phyloP scores from a whole-genome alignment of 2,329 filamentous ascomycete genomes.

The Alternaria sp. region DNA sequence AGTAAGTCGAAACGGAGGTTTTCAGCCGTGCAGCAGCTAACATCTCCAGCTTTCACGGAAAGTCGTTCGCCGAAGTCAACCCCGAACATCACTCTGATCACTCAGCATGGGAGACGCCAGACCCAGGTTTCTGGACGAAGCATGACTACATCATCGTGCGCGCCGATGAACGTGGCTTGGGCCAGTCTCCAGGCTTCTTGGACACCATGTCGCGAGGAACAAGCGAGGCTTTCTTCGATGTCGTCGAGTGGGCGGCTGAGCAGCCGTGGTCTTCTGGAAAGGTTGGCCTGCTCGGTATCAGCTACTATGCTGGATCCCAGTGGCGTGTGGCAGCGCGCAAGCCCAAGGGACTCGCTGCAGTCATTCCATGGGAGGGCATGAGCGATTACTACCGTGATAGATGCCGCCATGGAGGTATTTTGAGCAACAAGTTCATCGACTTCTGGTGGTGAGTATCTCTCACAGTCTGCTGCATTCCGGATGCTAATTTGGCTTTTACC shows the following conservation, averaged over 20 bases:
- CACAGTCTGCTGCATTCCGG: no score
- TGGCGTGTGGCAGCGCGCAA: slow-evolving; percentile 61
- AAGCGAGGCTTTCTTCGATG: slow-evolving; percentile 59
- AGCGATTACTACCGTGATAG: slow-evolving; percentile 60
- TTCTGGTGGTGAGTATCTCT: slow-evolving; percentile 62
- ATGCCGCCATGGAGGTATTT: slow-evolving; percentile 49
- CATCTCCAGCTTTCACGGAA: slow-evolving; percentile 53
- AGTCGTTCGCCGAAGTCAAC: slow-evolving; percentile 53
- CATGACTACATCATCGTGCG: slow-evolving; percentile 48
- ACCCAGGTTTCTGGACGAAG: slow-evolving; percentile 49
- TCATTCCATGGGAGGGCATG: slow-evolving; percentile 65
- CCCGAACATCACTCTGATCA: slow-evolving; percentile 48
- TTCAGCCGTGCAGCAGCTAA: not conserved
- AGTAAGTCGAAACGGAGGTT: slow-evolving; percentile 37
- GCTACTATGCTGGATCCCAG: slow-evolving; percentile 61
- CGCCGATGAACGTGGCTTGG: slow-evolving; percentile 59
- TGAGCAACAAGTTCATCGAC: slow-evolving; percentile 47
- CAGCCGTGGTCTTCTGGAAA: slow-evolving; percentile 60
- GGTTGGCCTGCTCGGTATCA: slow-evolving; percentile 59
- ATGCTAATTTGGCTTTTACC: slow-evolving; percentile 16
- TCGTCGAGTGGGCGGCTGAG: slow-evolving; percentile 59
- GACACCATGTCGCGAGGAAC: slow-evolving; percentile 62
- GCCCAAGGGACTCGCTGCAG: slow-evolving; percentile 58
- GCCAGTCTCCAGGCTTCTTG: slow-evolving; percentile 59
- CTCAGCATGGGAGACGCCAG: slow-evolving; percentile 55